Percentiles rank a stretch among this genome's conserved stretches.
These are phyloP conservation scores for Forsythia viridissima DNA, from an alignment of 257 asterid genomes.

Conservation along the genomic window DNA sequence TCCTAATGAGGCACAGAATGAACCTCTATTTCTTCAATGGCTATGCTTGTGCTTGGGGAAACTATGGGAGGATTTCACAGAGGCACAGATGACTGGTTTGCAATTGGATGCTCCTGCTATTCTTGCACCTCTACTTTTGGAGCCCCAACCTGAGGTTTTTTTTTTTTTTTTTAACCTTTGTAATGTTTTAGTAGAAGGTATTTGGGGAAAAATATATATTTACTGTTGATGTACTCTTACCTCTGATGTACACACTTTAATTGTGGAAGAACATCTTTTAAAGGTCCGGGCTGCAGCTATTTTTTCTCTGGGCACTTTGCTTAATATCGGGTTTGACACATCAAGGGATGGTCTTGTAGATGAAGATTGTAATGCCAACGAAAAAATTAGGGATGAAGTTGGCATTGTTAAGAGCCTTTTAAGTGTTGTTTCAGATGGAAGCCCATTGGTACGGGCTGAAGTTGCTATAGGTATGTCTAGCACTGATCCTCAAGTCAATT, in stretches of 20 bases:
- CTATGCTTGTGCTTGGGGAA: conserved; percentile 94
- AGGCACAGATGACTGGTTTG: conserved; percentile 79
- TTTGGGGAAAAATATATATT: neutral
- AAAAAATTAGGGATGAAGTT: conserved; percentile 77
- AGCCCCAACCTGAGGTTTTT: conserved; percentile 97
- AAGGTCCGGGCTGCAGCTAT: conserved; percentile 60
- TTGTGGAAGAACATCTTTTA: conserved; percentile 8
- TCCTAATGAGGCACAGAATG: conserved; percentile 76
- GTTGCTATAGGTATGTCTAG: conserved; percentile 85
- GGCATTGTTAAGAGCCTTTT: conserved; percentile 68
- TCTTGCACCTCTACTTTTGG: conserved; percentile 79
- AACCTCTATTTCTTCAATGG: conserved; percentile 95
- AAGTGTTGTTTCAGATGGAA: conserved; percentile 86
- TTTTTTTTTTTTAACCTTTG: neutral
- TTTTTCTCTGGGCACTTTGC: conserved; percentile 58
- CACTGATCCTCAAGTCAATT: conserved; percentile 7
- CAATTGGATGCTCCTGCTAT: conserved; percentile 86
- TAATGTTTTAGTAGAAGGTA: neutral
- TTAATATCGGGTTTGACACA: conserved; percentile 77
- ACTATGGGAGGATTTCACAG: conserved; percentile 88
- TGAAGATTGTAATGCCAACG: conserved; percentile 78
- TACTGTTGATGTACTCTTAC: neutral
- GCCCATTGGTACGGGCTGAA: conserved; percentile 97
- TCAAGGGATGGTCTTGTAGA: conserved; percentile 56
- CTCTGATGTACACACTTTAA: neutral